Conservation (phyloP, 768 basidiomycete genomes). For the Mycena pura region DNA sequence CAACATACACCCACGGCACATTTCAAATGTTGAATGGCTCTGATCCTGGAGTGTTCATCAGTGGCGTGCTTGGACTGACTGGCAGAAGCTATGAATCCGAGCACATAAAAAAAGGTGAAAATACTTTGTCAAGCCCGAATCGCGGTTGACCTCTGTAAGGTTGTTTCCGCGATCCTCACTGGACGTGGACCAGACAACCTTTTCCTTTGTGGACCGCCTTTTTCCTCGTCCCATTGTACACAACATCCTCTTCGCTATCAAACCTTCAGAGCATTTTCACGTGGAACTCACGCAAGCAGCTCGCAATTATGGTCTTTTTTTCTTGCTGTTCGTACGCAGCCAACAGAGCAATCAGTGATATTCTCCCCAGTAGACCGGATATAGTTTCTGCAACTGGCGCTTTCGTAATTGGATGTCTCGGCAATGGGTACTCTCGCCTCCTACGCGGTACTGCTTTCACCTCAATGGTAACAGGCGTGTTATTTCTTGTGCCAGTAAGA, state of each 20-base stretch:
- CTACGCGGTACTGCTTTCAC: constrained; percentile 86
- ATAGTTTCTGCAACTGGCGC: constrained; percentile 82
- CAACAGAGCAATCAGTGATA: constrained; percentile 65
- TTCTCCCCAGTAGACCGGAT: constrained; percentile 71
- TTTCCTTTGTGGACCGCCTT: constrained; percentile 86
- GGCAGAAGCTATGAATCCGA: constrained; percentile 41
- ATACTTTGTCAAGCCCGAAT: too few species aligned
- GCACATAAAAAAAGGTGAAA: constrained; percentile 58
- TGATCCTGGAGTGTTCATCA: constrained; percentile 39
- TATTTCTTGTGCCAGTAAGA: constrained; percentile 87
- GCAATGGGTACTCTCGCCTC: constrained; percentile 81
- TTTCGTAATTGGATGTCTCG: constrained; percentile 77
- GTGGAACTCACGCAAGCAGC: constrained; percentile 46
- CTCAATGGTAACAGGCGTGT: constrained; percentile 92
- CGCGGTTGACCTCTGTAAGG: constrained; percentile 51
- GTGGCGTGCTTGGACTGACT: constrained; percentile 55
- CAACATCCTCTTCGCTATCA: constrained; percentile 73
- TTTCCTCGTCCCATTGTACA: constrained; percentile 78
- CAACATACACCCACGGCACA: constrained; percentile 59
- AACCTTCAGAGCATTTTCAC: constrained; percentile 71
- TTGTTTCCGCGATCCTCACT: constrained; percentile 74
- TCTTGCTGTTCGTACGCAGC: constrained; percentile 78
- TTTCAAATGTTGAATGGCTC: constrained; percentile 59
- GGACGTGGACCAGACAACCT: constrained; percentile 80
- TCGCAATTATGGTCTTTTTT: constrained; percentile 79